Percentiles rank a stretch among this genome's conserved stretches.
phyloP scores from a whole-genome alignment of 176 grass and related monocot species.

The Poa pratensis region DNA sequence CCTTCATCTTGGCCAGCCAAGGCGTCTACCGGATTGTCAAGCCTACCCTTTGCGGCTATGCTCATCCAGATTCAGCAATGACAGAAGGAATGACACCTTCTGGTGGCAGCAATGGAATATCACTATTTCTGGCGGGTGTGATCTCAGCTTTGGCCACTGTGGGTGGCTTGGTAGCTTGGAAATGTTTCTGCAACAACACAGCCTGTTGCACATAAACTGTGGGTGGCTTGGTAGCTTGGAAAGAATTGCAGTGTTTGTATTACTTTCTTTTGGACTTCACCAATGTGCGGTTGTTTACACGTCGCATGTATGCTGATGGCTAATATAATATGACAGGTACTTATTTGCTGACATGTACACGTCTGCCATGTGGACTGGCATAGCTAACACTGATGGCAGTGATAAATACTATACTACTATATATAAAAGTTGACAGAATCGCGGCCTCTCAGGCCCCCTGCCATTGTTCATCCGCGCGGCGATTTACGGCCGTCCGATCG shows the following conservation, averaged over 20 bases:
- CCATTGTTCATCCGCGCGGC: too few species aligned
- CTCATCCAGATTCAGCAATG: slow-evolving; percentile 16
- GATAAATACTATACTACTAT: slow-evolving; percentile 45
- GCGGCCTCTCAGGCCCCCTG: too few species aligned
- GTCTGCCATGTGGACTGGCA: slow-evolving; percentile 49
- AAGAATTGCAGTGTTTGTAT: background rate
- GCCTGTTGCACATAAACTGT: too few species aligned
- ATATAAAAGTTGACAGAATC: too few species aligned
- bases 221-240: too few species aligned
- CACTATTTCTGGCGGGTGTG: background rate
- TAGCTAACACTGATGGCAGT: slow-evolving; percentile 41
- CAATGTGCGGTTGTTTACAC: background rate
- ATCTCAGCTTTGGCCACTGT: background rate
- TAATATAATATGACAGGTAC: slow-evolving; percentile 44
- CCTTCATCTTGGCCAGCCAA: slow-evolving; percentile 52
- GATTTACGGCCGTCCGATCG: too few species aligned
- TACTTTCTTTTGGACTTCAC: background rate
- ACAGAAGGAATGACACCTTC: slow-evolving; percentile 4
- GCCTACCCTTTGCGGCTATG: slow-evolving; percentile 47
- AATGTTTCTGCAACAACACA: background rate
- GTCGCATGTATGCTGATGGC: background rate
- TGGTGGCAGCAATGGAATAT: background rate
- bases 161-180: background rate
- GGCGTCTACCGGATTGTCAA: slow-evolving; percentile 59
- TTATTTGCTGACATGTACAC: slow-evolving; percentile 58